Percentiles rank a stretch among this genome's conserved stretches.
Conservation (phyloP, 148 eudicot species). For the Drosera capensis region DNA sequence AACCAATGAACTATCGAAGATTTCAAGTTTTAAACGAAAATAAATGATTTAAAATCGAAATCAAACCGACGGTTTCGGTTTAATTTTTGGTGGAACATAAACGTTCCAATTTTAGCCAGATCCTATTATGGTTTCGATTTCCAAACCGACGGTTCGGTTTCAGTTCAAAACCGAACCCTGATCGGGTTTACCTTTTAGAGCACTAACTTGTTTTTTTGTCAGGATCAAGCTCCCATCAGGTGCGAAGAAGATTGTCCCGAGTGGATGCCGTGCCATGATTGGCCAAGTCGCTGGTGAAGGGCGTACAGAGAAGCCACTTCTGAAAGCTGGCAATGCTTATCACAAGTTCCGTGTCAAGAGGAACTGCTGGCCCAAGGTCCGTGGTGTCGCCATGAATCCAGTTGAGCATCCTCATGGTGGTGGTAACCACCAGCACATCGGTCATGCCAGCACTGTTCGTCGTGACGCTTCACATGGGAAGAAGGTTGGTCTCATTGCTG, state of each 20-base stretch:
- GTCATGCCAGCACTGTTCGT: slow-evolving; percentile 33
- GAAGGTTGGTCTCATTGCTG: slow-evolving; percentile 38
- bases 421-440: slow-evolving; percentile 39
- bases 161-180: no score
- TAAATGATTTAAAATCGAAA: no score
- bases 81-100: no score
- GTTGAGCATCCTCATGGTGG: slow-evolving; percentile 41
- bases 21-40: no score
- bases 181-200: no score
- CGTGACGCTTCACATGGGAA: slow-evolving; percentile 32
- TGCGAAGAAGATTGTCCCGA: slow-evolving; percentile 29
- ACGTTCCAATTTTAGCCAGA: no score
- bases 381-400: slow-evolving; percentile 40
- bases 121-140: no score
- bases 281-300: slow-evolving; percentile 35
- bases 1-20: no score
- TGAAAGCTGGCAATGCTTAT: slow-evolving; percentile 32
- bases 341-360: slow-evolving; percentile 35
- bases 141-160: no score
- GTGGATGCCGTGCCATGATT: slow-evolving; percentile 33
- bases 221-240: slow-evolving; percentile 35
- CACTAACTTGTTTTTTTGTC: no score
- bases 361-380: slow-evolving; percentile 35
- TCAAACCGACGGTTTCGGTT: no score
- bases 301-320: slow-evolving; percentile 36